Base-by-base conservation (phyloP, 257 asterid genomes). In the Fraxinus quadrangulata region DNA sequence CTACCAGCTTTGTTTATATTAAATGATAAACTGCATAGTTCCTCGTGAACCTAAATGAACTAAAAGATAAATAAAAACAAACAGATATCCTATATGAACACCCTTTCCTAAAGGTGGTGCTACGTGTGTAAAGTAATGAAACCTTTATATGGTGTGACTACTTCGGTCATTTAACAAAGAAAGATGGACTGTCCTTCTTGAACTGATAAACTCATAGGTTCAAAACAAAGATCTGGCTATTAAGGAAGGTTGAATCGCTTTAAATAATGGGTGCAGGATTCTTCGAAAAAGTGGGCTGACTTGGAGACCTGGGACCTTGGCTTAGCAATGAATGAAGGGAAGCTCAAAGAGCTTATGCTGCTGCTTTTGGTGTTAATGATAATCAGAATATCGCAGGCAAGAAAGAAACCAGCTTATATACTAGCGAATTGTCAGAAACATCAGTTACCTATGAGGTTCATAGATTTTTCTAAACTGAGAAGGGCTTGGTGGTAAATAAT, bases 401-500 rank as follows among this genome's bases (percentile, higher is more conserved):
- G 61, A 51, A 3, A 12, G 7, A 51, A 51, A 16, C 23, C 61
- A 16, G 59, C 61, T 14, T 51, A 16, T 51, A 3, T 51, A 76
- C n/a, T 76, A 37, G 71, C 30, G 31, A 28, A 26, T 54, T 7
- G 16, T 66, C 31, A 19, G 40, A 37, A 77, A 37, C 12, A 17
- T 31, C 11, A 59, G 7, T 76, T 74, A 89, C 97, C 91, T 90
- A 82, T 76, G 83, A 70, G 90, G 88, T 78, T 83, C 88, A 74
- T 84, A 88, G 28, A 82, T 37, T 63, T 73, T 80, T 42, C 77
- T 51, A 67, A 88, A 92, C 70, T 94, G 94, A 23, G 89, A 85
- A 78, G 89, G 92, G 72, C 82, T 86, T 34, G 97, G 98, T 34
- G 87, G 94, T 81, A 94, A 78, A 90, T 89, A 94, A 88, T 94